A percentile compares a stretch with the other conserved stretches of the same genome.
Evolutionary conservation across 2,329 filamentous ascomycete species (phyloP).

Genomic region (Madurella mycetomatis): DNA sequence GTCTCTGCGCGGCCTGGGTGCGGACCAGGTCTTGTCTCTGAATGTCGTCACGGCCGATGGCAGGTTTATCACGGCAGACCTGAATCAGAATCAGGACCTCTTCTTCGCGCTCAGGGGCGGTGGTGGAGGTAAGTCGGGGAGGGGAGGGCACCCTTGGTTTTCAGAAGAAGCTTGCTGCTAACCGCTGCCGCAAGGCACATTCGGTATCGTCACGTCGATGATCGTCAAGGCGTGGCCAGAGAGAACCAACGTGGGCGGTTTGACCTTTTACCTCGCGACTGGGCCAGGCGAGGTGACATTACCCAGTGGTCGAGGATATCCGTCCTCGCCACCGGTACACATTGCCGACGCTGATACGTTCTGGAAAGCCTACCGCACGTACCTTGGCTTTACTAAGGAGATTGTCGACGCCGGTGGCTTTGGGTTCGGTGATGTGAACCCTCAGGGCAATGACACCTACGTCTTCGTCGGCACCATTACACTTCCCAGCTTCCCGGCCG

Average conservation of each 20-base stretch:
- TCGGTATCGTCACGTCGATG: slow-evolving; percentile 19
- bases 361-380: slow-evolving; percentile 31
- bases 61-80: slow-evolving; percentile 38
- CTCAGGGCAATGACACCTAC: slow-evolving; percentile 27
- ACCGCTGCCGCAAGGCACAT: slow-evolving; percentile 10
- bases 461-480: slow-evolving; percentile 1
- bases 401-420: slow-evolving; percentile 34
- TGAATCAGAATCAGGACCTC: slow-evolving; percentile 33
- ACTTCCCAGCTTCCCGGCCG: neutral
- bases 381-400: slow-evolving; percentile 31
- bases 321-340: neutral
- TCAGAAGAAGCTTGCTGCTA: neutral
- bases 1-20: slow-evolving; percentile 44
- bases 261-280: neutral
- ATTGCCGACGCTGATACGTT: slow-evolving; percentile 14
- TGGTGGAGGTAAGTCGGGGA: slow-evolving; percentile 23
- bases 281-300: neutral
- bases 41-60: slow-evolving; percentile 47
- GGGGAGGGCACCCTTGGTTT: neutral
- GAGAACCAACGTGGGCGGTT: neutral
- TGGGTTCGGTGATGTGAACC: slow-evolving; percentile 28
- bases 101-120: slow-evolving; percentile 39
- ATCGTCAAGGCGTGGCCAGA: slow-evolving; percentile 19
- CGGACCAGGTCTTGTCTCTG: slow-evolving; percentile 47
- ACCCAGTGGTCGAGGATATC: neutral